Percentiles rank a stretch among this genome's conserved stretches.
Conservation (phyloP, 208 protist species). For the Leishmania lainsoni region DNA sequence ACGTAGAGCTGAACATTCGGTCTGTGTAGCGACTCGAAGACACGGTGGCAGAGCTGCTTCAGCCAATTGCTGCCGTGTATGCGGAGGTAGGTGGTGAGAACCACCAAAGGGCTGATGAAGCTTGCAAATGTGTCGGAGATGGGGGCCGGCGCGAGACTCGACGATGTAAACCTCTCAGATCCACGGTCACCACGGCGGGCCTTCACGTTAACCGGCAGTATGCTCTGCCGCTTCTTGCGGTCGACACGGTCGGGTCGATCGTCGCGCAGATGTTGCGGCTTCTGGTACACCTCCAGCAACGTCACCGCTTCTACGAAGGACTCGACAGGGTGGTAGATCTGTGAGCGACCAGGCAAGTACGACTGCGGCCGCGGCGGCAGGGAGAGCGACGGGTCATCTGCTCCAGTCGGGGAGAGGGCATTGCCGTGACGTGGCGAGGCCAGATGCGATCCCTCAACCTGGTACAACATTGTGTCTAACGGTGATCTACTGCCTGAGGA, state of each 20-base stretch:
- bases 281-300: slow-evolving; percentile 29
- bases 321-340: slow-evolving; percentile 12
- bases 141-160: slow-evolving; percentile 6
- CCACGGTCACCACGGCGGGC: not conserved
- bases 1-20: slow-evolving; percentile 88
- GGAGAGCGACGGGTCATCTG: not conserved
- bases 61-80: slow-evolving; percentile 87
- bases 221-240: slow-evolving; percentile 8
- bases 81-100: slow-evolving; percentile 80
- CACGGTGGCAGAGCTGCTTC: slow-evolving; percentile 61
- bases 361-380: not conserved
- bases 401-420: not conserved
- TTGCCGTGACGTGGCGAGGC: not conserved
- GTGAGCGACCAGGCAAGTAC: slow-evolving; percentile 24
- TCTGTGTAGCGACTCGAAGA: slow-evolving; percentile 81
- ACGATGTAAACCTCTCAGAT: not conserved
- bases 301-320: slow-evolving; percentile 25
- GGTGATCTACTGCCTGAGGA: not conserved
- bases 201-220: not conserved
- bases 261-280: slow-evolving; percentile 17
- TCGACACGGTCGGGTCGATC: not conserved
- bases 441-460: not conserved
- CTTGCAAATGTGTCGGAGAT: slow-evolving; percentile 36
- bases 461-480: not conserved
- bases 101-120: slow-evolving; percentile 65